Conservation (phyloP, 306 rosid species). For the Luffa aegyptiaca region DNA sequence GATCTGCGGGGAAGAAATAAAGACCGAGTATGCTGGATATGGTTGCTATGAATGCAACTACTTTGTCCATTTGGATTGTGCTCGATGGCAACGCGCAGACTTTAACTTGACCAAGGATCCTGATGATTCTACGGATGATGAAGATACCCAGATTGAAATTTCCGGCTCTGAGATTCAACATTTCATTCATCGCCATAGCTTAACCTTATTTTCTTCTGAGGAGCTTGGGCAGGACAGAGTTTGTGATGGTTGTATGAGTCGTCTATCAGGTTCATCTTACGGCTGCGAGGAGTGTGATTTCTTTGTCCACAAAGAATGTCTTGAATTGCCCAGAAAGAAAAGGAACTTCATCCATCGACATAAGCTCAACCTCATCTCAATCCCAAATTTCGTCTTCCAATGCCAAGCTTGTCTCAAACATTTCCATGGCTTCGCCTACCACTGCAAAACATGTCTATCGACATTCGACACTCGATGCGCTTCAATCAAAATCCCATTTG, state of each 20-base stretch:
- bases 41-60: neutral
- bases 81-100: neutral
- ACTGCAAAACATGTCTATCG: neutral
- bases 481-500: neutral
- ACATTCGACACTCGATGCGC: neutral
- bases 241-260: neutral
- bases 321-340: neutral
- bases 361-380: neutral
- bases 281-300: neutral
- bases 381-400: constrained; percentile 6
- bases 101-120: neutral
- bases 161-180: no score
- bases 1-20: neutral
- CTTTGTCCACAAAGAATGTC: neutral
- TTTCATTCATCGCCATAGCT: neutral
- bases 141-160: neutral
- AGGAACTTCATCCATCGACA: neutral
- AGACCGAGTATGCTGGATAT: neutral
- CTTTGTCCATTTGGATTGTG: constrained; percentile 2
- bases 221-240: neutral
- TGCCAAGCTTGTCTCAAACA: constrained; percentile 1
- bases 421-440: constrained; percentile 7
- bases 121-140: neutral
- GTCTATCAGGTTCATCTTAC: neutral
- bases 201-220: neutral